Base-by-base conservation (phyloP, 106 monocot genomes). In the Dioscorea dumetorum region DNA sequence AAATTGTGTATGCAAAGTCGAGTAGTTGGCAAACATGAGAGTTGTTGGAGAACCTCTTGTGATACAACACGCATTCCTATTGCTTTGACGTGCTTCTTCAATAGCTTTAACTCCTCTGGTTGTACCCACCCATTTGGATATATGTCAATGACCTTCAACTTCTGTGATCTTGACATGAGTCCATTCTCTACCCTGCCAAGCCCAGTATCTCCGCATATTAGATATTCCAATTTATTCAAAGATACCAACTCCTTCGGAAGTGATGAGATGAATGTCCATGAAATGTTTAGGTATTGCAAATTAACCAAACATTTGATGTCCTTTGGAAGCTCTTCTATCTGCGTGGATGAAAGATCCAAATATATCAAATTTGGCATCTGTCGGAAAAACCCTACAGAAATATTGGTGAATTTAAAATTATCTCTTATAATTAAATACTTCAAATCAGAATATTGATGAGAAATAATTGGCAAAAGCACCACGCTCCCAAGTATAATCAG, bases 241-340 rank as follows among this genome's bases (percentile, higher is more conserved):
- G 24, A 0, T 5, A 20, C 32, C 11, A 72, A 13, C 20, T 76
- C 35, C 28, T 22, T 7, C 0, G 76, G 76, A n/a, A 81, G 20
- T 5, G 61, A 67, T 15, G 12, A 20, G 8, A 81, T 22, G 75
- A n/a, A n/a, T 81, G 18, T 17, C 12, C n/a, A n/a, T 8, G 60
- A 49, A n/a, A 81, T 9, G 41, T 81, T 76, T 12, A 81, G 68
- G 32, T 72, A 76, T 22, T 58, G 12, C 4, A 81, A 61, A 31
- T 49, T 12, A 0, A 22, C 14, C 4, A 81, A 13, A 8, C 16
- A 17, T 4, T 57, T 22, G 17, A 81, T 22, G 8, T 63, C 70
- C 3, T 9, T 2, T 12, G 81, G 81, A 19, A 81, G 60, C 4
- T n/a, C 19, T 22, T 21, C 51, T 16, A n/a, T 0, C 76, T 0